phyloP scores from a whole-genome alignment of 345 rosid genomes.

The Nephelium lappaceum region DNA sequence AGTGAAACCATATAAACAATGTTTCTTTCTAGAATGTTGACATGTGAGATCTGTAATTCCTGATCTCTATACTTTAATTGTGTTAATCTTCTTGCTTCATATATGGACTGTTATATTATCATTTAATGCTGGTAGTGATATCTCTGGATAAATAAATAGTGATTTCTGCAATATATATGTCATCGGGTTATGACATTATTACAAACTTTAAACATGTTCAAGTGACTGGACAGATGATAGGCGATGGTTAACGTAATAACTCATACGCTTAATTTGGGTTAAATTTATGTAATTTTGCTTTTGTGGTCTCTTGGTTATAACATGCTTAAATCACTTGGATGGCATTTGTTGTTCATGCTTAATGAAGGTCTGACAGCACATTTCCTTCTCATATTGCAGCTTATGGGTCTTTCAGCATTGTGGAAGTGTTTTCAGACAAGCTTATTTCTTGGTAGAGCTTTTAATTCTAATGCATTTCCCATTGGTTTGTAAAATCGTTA shows the following conservation, averaged over 20 bases:
- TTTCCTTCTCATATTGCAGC: conserved; percentile 36
- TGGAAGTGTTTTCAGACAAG: conserved; percentile 49
- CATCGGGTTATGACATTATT: background rate
- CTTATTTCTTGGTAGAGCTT: conserved; percentile 43
- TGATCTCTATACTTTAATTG: background rate
- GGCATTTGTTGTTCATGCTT: background rate
- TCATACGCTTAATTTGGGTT: background rate
- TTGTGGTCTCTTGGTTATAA: background rate
- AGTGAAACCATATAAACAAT: background rate
- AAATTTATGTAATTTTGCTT: background rate
- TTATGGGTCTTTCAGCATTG: conserved; percentile 53
- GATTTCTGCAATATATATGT: background rate
- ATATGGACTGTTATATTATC: background rate
- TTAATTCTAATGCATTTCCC: background rate
- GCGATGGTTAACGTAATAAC: background rate
- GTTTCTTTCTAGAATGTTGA: background rate
- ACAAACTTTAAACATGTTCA: background rate
- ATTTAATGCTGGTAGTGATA: background rate
- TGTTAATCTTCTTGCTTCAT: background rate
- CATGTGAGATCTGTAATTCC: background rate
- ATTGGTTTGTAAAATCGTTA: background rate
- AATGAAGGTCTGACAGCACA: background rate
- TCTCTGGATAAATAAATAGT: background rate
- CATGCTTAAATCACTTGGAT: background rate
- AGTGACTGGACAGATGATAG: background rate